Evolutionary conservation across 2,329 filamentous ascomycete species (phyloP).

Genomic region (Venturia aucupariae): DNA sequence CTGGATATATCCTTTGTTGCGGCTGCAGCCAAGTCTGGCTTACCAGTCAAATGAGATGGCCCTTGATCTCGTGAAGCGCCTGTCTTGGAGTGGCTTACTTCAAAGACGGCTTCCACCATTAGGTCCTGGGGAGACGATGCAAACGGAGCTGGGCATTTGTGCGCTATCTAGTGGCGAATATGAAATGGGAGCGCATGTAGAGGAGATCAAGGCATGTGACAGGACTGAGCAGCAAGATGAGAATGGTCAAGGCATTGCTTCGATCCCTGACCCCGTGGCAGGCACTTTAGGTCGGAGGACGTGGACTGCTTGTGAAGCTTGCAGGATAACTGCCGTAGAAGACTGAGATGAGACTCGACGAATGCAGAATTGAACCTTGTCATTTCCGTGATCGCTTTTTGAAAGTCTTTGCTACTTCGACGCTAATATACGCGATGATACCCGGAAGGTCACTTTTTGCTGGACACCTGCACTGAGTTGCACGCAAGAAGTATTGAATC

Average conservation of each 20-base stretch:
- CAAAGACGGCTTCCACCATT: slow-evolving; percentile 64
- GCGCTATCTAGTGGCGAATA: slow-evolving; percentile 73
- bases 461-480: no score
- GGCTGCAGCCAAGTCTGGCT: slow-evolving; percentile 67
- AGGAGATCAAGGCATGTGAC: slow-evolving; percentile 52
- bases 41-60: slow-evolving; percentile 63
- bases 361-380: not conserved
- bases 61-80: slow-evolving; percentile 71
- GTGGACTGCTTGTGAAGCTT: slow-evolving; percentile 26
- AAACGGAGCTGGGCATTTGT: slow-evolving; percentile 60
- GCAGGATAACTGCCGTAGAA: slow-evolving; percentile 23
- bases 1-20: slow-evolving; percentile 61
- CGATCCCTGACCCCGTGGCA: slow-evolving; percentile 14
- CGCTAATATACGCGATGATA: no score
- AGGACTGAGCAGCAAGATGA: slow-evolving; percentile 13
- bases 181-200: slow-evolving; percentile 69
- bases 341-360: not conserved
- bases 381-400: not conserved
- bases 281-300: slow-evolving; percentile 20
- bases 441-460: no score
- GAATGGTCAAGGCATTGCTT: slow-evolving; percentile 16
- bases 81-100: slow-evolving; percentile 76
- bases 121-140: slow-evolving; percentile 46
- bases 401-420: not conserved
- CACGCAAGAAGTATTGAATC: not conserved